Evolutionary conservation across 148 eudicot genomes (phyloP), one percentile per base, ranked within the genome.

Genomic region (Rhododendron williamsianum): DNA sequence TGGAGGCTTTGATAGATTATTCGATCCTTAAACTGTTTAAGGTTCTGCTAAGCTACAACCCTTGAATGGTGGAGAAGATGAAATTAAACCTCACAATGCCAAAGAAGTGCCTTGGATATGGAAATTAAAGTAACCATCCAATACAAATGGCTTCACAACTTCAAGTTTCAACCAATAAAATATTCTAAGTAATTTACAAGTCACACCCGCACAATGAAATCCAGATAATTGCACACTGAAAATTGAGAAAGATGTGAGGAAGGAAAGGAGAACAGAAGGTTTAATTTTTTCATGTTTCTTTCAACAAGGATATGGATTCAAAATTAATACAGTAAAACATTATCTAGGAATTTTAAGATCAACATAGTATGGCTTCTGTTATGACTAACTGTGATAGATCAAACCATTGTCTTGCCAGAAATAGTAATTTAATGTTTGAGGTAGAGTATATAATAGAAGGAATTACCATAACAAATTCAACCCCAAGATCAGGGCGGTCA

Each of bases 401-500:
- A 45, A 77, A 46, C 51, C 56, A 43, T 46, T 46, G 81, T 11
- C 56, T 11, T 45, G 48, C 56, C 33, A 78, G 81, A 46, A 46
- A 45, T 4, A 78, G 27, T 10, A n/a, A 46, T 46, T 46, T 78
- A 43, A 77, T n/a, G 52, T 77, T 23, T 45, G 48, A 69, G 74
- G 30, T 27, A 27, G 74, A 69, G 8, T 30, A 11, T 13, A 33
- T 73, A 72, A 46, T 35, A 35, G 10, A 78, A 25, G 48, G 41
- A 58, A 74, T 77, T 92, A 97, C 99, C 98, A 86, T 90, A 76
- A 97, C 96, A 91, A 97, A 94, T 91, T 94, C 98, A 89, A 97
- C 99, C n/a, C 98, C 99, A 12, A 95, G 93, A 58, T 95, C 98
- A 46, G 94, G 95, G n/a, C 90, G 89, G 87, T 97, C 96, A 92